Base-by-base conservation (phyloP, 75 land plant genomes). In the Cunninghamia lanceolata region DNA sequence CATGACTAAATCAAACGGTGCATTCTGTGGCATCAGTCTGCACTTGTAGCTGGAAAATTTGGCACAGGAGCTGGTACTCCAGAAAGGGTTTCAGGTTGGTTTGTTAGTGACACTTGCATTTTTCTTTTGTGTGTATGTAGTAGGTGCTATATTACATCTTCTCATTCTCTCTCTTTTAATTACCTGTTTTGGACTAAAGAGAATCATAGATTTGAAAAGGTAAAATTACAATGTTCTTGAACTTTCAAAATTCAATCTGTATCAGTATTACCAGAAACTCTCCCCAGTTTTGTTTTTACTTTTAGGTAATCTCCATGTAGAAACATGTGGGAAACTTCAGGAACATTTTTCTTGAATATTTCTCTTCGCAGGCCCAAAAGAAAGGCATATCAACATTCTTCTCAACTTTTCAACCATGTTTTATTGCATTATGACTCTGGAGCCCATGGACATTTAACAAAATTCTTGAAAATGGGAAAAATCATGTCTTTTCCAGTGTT, bases 1-100 rank as follows among this genome's bases (percentile, higher is more conserved):
- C 15, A 4, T 3, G 50, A 45, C 52, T 80, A 9, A 45, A 80
- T 80, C 14, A 45, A 45, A 80, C n/a, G 25, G 14, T 45, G 11
- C 50, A 80, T 80, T 80, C 50, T 80, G 32, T 80, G 82, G 45
- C 13, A 80, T 45, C 50, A 80, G 82, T 32, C 82, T 80, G 82
- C 50, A 2, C n/a, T 43, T 80, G 82, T 30, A 80, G 32, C 82
- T n/a, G 82, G 82, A 80, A 80, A 80, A n/a, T 43, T 80, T 80
- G 82, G 50, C 50, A 80, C 47, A 43, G 82, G 50, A 45, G 50
- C 82, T 80, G 82, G 52, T 80, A 47, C 82, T 80, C 30, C 46
- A 43, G 82, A 80, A n/a, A 80, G 82, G 46, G 42, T 80, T 80
- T 10, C 82, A 80, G 82, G 82, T 80, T 80, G 45, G 82, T 38